phyloP scores from a whole-genome alignment of 306 rosid species.

The Abrus pulchellus region DNA sequence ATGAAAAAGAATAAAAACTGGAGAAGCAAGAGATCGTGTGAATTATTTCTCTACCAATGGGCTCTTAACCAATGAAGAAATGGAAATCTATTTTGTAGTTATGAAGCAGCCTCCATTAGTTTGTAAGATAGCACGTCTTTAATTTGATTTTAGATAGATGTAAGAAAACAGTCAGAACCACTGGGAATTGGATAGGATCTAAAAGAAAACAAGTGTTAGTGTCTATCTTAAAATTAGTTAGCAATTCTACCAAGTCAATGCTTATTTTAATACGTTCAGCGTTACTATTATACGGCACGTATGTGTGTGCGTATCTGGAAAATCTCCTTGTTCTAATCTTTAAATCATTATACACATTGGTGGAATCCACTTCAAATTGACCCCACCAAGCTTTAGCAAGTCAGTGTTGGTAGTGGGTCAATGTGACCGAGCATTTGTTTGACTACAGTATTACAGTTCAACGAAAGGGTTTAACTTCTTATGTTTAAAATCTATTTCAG shows the following conservation, averaged over 20 bases:
- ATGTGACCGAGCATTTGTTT: neutral
- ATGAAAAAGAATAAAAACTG: neutral
- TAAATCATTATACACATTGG: neutral
- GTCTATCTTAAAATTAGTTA: neutral
- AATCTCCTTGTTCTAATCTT: neutral
- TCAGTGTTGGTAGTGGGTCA: neutral
- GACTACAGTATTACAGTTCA: neutral
- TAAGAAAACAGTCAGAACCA: neutral
- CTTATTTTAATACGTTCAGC: neutral
- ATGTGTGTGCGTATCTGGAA: neutral
- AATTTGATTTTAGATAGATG: neutral
- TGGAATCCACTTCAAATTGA: conserved; percentile 17
- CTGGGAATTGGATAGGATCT: neutral
- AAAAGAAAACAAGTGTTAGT: neutral
- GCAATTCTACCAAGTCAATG: neutral
- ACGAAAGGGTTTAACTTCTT: neutral
- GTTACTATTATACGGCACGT: conserved; percentile 24
- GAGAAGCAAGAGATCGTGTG: neutral
- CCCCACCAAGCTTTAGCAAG: conserved; percentile 2
- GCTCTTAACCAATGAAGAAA: neutral
- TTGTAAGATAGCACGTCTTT: neutral
- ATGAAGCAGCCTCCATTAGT: neutral
- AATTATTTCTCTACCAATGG: neutral
- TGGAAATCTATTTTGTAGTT: neutral
- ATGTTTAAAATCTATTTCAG: too few species aligned